phyloP scores from a whole-genome alignment of 1,284 basidiomycete species.

The Thelephora terrestris region DNA sequence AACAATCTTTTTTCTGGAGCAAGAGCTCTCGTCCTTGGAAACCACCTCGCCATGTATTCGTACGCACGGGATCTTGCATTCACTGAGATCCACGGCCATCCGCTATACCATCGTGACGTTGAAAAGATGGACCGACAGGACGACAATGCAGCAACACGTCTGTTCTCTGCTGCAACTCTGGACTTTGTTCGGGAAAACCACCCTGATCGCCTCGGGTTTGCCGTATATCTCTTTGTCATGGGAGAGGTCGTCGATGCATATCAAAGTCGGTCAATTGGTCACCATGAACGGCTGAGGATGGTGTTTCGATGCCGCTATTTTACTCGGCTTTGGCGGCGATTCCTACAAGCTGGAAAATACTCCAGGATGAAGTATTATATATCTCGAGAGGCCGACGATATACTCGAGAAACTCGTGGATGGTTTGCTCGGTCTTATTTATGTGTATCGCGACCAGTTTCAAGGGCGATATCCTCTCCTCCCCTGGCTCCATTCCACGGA shows the following conservation, averaged over 20 bases:
- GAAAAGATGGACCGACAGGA: constrained; percentile 29
- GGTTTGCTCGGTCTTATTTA: constrained; percentile 22
- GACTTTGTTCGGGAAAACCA: constrained; percentile 6
- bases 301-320: constrained; percentile 25
- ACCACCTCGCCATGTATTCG: constrained; percentile 4
- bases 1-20: constrained; percentile 22
- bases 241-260: constrained; percentile 18
- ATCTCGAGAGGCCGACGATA: constrained; percentile 24
- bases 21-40: constrained; percentile 15
- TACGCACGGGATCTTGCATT: constrained; percentile 4
- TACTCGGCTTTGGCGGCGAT: constrained; percentile 24
- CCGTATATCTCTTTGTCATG: constrained; percentile 17
- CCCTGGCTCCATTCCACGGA: constrained; percentile 28
- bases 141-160: constrained; percentile 28
- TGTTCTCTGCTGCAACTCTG: constrained; percentile 15
- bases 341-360: constrained; percentile 17
- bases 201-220: constrained; percentile 8
- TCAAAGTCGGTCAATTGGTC: constrained; percentile 13
- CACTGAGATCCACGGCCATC: not conserved
- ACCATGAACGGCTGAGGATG: constrained; percentile 22
- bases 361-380: constrained; percentile 17
- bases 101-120: constrained; percentile 27
- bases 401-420: constrained; percentile 20
- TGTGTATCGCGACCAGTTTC: constrained; percentile 25
- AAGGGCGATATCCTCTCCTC: constrained; percentile 13